Percentiles rank a stretch among this genome's conserved stretches.
phyloP scores from a whole-genome alignment of 140 eudicot genomes.

The Cichorium intybus region DNA sequence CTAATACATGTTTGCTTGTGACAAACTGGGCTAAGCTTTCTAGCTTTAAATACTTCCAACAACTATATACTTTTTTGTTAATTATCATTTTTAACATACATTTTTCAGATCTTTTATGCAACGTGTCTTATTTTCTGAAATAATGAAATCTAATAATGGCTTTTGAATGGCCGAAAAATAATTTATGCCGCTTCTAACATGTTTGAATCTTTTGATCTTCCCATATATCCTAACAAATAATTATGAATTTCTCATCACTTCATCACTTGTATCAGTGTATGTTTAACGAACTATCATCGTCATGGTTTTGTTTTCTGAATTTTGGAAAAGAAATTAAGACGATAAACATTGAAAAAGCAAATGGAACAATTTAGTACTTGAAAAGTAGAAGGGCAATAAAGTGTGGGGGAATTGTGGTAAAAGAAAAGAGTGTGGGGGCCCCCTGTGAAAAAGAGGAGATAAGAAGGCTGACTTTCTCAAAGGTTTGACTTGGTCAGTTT shows the following conservation, averaged over 20 bases:
- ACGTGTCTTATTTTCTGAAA: background rate
- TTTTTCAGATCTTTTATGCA: background rate
- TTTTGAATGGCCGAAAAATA: background rate
- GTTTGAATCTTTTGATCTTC: background rate
- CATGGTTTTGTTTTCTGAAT: background rate
- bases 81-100: background rate
- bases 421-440: background rate
- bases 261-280: too few species aligned
- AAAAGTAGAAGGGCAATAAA: slow-evolving; percentile 10
- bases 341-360: background rate
- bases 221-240: background rate
- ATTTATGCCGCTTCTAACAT: background rate
- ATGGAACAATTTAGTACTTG: slow-evolving; percentile 9
- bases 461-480: slow-evolving; percentile 1
- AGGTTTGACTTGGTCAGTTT: slow-evolving; percentile 18
- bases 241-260: background rate
- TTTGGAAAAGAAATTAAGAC: background rate
- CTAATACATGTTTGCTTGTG: too few species aligned
- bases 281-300: background rate
- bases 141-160: background rate
- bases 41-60: too few species aligned
- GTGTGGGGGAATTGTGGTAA: background rate
- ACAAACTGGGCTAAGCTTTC: too few species aligned
- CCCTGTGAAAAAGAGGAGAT: background rate
- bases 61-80: background rate